Evolutionary conservation across 1,284 basidiomycete species (phyloP), one percentile per base, ranked within the genome.

Genomic region (Trichosporon ovoides): DNA sequence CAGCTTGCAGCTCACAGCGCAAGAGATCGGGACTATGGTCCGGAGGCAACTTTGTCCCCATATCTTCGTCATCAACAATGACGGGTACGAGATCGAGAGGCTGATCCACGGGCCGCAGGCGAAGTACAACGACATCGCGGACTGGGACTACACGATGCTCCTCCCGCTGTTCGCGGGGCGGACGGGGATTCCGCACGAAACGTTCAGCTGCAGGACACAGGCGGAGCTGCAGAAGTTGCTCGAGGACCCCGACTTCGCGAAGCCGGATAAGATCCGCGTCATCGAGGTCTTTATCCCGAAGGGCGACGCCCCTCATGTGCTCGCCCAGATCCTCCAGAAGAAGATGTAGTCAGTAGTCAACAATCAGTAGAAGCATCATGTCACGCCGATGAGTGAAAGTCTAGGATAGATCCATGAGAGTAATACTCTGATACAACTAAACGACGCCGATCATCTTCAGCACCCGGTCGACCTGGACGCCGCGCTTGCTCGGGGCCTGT

Each of bases 71-170:
- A 80, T 96, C 58, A 92, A 93, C 80, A 94, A 96, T 77, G 84
- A 85, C 55, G 93, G 93, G 0, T 93, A 92, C 74, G 86, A 87
- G 46, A 92, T 95, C 62, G 92, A 96, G 79, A 82, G 88, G 19
- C 84, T 83, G 69, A 83, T 78, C 55, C 68, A 78, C 70, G 78
- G 75, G 49, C 66, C 65, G 56, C 66, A 64, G 7, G 73, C 74
- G 10, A 62, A 72, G 53, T 79, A 80, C 70, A 81, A 81, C 69
- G 72, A 81, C 52, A 76, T 78, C 38, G 66, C 68, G 24, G 57
- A 64, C 53, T 81, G 74, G 68, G 76, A 78, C 70, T 74, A 77
- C 60, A 74, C 76, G 56, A 59, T 71, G 46, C 60, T 78, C 22
- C 64, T 78, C 10, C 74, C 74, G 34, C 72, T 77, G 66, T 63